Base-by-base conservation (phyloP, 208 protist species). In the Leishmania lainsoni region DNA sequence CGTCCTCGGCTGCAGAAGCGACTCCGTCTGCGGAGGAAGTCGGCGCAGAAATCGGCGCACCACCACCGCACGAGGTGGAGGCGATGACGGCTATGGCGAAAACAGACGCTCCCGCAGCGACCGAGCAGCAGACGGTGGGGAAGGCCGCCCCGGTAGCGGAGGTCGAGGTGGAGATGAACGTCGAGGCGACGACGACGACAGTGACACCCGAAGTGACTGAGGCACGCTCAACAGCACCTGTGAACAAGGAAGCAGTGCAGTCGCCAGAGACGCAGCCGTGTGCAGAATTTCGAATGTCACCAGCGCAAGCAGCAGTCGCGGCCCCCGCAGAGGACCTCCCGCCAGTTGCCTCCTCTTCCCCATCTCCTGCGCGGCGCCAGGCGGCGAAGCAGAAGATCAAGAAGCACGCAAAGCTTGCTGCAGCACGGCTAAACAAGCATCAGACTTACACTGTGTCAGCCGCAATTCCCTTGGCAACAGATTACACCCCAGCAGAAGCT, bases 341-440 rank as follows among this genome's bases (percentile, higher is more conserved):
- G 49, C n/a, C 51, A 59, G 14, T 3, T 35, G 42, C 52, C 2
- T 16, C 35, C 17, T 58, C 80, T 5, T 78, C 79, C 3, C 73
- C 61, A 52, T 71, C 76, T 45, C 59, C 75, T 9, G 76, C 76
- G 45, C 71, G 80, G 51, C 66, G 51, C 61, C 81, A 85, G 32
- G 78, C 83, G 12, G 83, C 85, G 17, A 91, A 89, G 83, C 82
- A 84, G 76, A 86, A 81, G 65, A 79, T 93, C 76, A 84, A 90
- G 59, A 81, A 84, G 35, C 87, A 91, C 48, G 83, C 81, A 17
- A 89, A 88, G 81, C 79, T 87, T 32, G 87, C 80, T 0, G 84
- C 79, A 69, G 75, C 58, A 49, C 87, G 87, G 26, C 74, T 78
- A 12, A 52, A 22, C 20, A 56, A 45, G 45, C 72, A 49, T 12